Evolutionary conservation across 495 filamentous ascomycete species (phyloP).

Genomic region (Annulohypoxylon moriforme): DNA sequence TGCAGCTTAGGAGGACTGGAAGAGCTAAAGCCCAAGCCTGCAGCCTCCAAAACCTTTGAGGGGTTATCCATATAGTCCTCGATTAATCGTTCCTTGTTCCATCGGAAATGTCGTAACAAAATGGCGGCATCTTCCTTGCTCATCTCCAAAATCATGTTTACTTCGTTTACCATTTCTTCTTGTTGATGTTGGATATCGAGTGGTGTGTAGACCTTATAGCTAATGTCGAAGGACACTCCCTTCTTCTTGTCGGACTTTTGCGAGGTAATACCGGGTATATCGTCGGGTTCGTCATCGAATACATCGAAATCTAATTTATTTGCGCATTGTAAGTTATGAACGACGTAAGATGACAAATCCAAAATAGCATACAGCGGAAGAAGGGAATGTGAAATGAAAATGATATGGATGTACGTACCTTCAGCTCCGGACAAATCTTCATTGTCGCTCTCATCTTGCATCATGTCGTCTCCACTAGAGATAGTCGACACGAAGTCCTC

Average conservation of each 20-base stretch:
- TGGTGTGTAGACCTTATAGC: conserved; percentile 82
- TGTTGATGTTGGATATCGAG: conserved; percentile 84
- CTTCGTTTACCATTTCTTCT: conserved; percentile 84
- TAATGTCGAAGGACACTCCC: conserved; percentile 83
- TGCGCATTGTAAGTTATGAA: conserved; percentile 9
- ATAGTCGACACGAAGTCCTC: conserved; percentile 92
- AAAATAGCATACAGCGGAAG: background rate
- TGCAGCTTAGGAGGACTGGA: conserved; percentile 73
- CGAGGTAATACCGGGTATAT: conserved; percentile 77
- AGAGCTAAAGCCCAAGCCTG: conserved; percentile 79
- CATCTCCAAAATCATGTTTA: conserved; percentile 86
- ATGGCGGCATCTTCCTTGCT: conserved; percentile 90
- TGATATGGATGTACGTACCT: conserved; percentile 68
- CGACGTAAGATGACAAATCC: background rate
- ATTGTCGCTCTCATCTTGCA: conserved; percentile 81
- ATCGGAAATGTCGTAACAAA: conserved; percentile 84
- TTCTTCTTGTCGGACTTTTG: conserved; percentile 78
- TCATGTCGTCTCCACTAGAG: conserved; percentile 80
- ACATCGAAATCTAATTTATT: conserved; percentile 69
- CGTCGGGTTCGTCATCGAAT: conserved; percentile 74
- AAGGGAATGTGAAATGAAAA: conserved; percentile 3
- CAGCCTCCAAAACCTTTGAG: conserved; percentile 81
- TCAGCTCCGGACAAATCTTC: conserved; percentile 75
- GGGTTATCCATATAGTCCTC: conserved; percentile 93
- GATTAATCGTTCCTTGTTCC: conserved; percentile 95